Evolutionary conservation across 192 early-diverging fungal genomes (phyloP), one percentile per base, ranked within the genome.

Genomic region (Umbelopsis ramanniana): DNA sequence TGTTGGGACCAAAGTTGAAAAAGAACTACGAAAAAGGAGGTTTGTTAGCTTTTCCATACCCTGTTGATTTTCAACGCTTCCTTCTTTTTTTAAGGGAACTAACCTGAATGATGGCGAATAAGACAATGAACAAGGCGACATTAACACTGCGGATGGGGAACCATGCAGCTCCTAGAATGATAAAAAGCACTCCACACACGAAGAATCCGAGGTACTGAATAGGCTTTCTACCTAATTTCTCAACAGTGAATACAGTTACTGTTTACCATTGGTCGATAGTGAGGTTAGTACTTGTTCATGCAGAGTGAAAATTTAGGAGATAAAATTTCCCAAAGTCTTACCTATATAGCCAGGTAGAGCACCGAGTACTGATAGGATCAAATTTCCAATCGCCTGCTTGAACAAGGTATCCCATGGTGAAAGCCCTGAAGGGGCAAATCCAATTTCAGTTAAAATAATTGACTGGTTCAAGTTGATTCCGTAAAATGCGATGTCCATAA

Each of bases 161-260:
- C 81, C 90, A 91, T 35, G 81, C 88, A 72, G 86, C 89, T 45
- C 88, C 89, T 53, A 93, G 74, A 48, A 90, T 77, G 48, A 88
- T 80, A 72, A 94, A 94, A 60, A 93, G 79, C 17, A 94, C 73
- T 22, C 92, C 89, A 48, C 93, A 81, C 67, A 92, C 82, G 15
- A 75, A 79, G 77, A 96, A 97, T 46, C 96, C 96, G 60, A 91
- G 79, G 57, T 92, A 85, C 78, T 96, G 94, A 74, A 98, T 98
- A 19, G 80, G 88, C 72, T 92, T 94, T 76, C 96, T 92, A 67
- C 96, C 96, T 21, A 91, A 55, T 52, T 79, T 75, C 70, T 98
- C 96, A 46, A 98, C 88, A 23, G 89, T 80, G 69, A 89, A 87
- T 57, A 98, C 94, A 19, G 91, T 83, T 60, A 93, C 82, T 92